Evolutionary conservation across 2,329 filamentous ascomycete genomes (phyloP), one percentile per base, ranked within the genome.

Genomic region (Penicillium sp.): DNA sequence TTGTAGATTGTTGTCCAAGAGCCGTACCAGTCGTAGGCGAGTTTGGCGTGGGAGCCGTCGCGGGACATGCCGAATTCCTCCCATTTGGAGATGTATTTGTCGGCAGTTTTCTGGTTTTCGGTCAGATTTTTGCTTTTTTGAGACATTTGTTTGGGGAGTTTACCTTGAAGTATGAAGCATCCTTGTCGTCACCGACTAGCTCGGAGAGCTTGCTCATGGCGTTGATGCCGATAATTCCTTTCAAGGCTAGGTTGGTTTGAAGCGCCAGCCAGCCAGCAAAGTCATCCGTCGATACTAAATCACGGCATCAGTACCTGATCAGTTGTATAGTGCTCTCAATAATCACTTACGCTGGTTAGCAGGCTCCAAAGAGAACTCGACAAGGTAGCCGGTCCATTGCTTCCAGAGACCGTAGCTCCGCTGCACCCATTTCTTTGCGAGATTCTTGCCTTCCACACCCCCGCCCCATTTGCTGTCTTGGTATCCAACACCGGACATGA

Each of bases 1-100:
- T 92, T 94, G 80, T 96, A 96, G 37, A 96, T 82, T 0, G 89
- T 92, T 6, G 90, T 92, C 89, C 90, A 93, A 52, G 88, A 91
- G 14, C 89, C 89, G 64, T 89, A 89, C 81, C 89, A 87, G 70
- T 91, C 84, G 76, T 96, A 96, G 11, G 89, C 86, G 10, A 96
- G 82, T 65, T 91, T 93, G 22, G 90, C 87, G 73, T 94, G 90
- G 1, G 87, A 79, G 9, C 85, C 84, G 56, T 89, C 85, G 18
- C 82, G 81, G 60, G 90, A 90, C 73, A 93, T 87, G 56, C 85
- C 91, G 55, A 86, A 84, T 19, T 82, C 77, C 70, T 89, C 82
- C 91, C 92, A 96, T 66, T 89, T 87, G 33, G 81, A 73, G 60
- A 95, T 83, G 73, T 95, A 95, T 2, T 80, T 79, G 4, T 85